Base-by-base conservation (phyloP, 1,139 yeast genomes). In the Sugiyamaella castrensis region DNA sequence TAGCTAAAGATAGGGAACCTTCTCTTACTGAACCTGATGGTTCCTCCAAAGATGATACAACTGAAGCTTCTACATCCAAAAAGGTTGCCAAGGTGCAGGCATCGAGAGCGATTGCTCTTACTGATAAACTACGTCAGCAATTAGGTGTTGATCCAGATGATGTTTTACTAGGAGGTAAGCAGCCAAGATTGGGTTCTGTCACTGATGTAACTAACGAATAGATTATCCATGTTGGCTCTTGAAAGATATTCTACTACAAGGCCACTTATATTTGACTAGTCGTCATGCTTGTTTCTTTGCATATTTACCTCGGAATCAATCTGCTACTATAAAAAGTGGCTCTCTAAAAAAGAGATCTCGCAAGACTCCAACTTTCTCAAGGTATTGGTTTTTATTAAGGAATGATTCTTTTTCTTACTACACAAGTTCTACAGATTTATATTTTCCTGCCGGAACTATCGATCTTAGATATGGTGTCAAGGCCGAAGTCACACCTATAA, bases 221-320 rank as follows among this genome's bases (percentile, higher is more conserved):
- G 68, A 82, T 55, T 85, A 75, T 60, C 77, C 84, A 6, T 81
- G 89, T 31, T 91, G 96, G 96, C 70, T 91, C 37, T 73, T 88
- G 48, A 79, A 82, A 53, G 95, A 87, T 59, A 94, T 91, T 1
- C 70, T 91, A 33, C 69, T 89, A 29, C 97, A 89, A 64, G 98
- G 98, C 1, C 91, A 86, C 58, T 65, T 88, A 12, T 86, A 86
- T 59, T 67, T 91, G 33, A 89, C 97, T 1, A 68, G 72, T 40
- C 71, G 76, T 11, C 78, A 80, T 55, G 66, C 91, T 8, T 70
- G 88, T 42, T 91, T 87, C 64, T 84, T 85, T 69, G 94, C 97
- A 0, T 84, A 82, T 58, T 67, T 91, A n/a, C 96, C 97, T 1
- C 57, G 60, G 0, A 76, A 76, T 49, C 67, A 76, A 15, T 52